These are phyloP conservation scores for Darksidea phi DNA, from an alignment of 495 filamentous ascomycete species.

Conservation along the genomic window DNA sequence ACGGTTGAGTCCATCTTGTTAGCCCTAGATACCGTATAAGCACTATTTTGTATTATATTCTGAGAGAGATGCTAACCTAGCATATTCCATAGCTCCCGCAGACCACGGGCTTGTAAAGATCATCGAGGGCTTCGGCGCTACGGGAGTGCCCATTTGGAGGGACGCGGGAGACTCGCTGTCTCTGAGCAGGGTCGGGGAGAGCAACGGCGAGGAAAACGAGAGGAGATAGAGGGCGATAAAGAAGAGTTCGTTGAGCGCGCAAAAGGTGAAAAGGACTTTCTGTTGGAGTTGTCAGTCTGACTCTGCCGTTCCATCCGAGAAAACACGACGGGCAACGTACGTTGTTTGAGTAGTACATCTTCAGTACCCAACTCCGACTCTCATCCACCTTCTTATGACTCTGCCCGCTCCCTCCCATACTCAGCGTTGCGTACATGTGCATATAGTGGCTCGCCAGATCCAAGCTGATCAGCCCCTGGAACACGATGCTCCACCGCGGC, in stretches of 20 bases:
- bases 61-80: conserved; percentile 47
- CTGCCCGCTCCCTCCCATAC: conserved; percentile 71
- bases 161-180: conserved; percentile 47
- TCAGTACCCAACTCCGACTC: conserved; percentile 73
- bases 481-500: conserved; percentile 86
- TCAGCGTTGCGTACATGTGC: conserved; percentile 93
- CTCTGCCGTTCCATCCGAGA: conserved; percentile 6
- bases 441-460: conserved; percentile 96
- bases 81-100: conserved; percentile 86
- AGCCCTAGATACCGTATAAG: conserved; percentile 45
- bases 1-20: conserved; percentile 86
- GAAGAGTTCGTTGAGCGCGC: conserved; percentile 87
- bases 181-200: conserved; percentile 77
- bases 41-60: background rate
- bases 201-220: conserved; percentile 84
- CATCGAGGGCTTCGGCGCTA: conserved; percentile 61
- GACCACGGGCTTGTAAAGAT: conserved; percentile 83
- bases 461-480: conserved; percentile 86
- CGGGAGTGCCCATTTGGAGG: conserved; percentile 64
- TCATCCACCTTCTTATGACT: conserved; percentile 95
- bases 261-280: conserved; percentile 90
- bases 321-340: conserved; percentile 50
- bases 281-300: conserved; percentile 43
- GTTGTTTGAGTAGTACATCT: conserved; percentile 95
- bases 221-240: conserved; percentile 98